Percentiles rank a stretch among this genome's conserved stretches.
These are phyloP conservation scores for Phytophthora podocarpi DNA, from an alignment of 352 stramenopile species.

Conservation along the genomic window DNA sequence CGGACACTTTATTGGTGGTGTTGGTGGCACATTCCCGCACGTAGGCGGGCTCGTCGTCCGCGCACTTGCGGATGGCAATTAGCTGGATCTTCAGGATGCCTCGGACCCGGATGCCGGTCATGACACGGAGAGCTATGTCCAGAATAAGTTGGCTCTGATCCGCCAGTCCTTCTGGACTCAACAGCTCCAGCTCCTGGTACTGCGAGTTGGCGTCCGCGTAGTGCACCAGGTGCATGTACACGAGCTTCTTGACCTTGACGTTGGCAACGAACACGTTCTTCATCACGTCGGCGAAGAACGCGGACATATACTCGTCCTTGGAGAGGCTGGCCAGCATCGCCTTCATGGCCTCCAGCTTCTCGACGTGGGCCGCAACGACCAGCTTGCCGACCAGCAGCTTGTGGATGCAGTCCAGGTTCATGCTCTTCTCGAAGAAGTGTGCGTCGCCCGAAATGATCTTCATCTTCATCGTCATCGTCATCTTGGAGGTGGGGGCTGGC, in stretches of 20 bases:
- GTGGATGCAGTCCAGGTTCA: conserved; percentile 89
- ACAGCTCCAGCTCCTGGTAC: conserved; percentile 95
- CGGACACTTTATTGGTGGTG: conserved; percentile 94
- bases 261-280: conserved; percentile 94
- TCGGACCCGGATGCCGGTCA: conserved; percentile 97
- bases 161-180: conserved; percentile 98
- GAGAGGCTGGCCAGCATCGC: conserved; percentile 96
- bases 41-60: conserved; percentile 94
- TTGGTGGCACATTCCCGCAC: conserved; percentile 98
- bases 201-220: conserved; percentile 96
- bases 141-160: conserved; percentile 95
- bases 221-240: conserved; percentile 99
- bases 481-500: not conserved
- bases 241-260: conserved; percentile 99
- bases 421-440: conserved; percentile 98
- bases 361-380: conserved; percentile 69
- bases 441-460: conserved; percentile 90
- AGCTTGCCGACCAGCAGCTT: conserved; percentile 92
- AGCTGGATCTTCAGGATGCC: conserved; percentile 99
- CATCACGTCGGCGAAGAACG: conserved; percentile 98
- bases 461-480: conserved; percentile 43
- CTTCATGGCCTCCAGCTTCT: conserved; percentile 98
- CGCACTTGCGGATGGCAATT: conserved; percentile 94
- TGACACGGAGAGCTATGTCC: conserved; percentile 93
- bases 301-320: conserved; percentile 96